phyloP scores from a whole-genome alignment of 192 early-diverging fungal species.

The Phycomyces blakesleeanus region DNA sequence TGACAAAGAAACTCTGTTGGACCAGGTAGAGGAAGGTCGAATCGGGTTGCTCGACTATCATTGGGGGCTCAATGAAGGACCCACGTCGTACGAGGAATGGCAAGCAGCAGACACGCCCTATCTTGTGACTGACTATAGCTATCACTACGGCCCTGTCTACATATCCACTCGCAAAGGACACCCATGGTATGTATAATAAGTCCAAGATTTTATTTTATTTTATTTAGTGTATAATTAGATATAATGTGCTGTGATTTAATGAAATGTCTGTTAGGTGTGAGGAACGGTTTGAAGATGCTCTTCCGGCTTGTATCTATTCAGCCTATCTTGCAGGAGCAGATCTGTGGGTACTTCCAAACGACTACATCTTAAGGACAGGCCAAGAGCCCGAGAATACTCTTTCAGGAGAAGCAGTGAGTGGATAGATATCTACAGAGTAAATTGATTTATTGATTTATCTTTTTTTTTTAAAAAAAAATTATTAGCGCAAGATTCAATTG shows the following conservation, averaged over 20 bases:
- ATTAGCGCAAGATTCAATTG: conserved; percentile 4
- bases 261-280: conserved; percentile 38
- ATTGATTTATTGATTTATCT: not conserved
- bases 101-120: conserved; percentile 28
- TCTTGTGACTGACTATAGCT: conserved; percentile 33
- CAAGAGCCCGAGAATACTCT: conserved; percentile 25
- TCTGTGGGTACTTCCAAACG: conserved; percentile 48
- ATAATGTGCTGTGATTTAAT: too few species aligned
- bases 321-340: conserved; percentile 49
- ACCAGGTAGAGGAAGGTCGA: conserved; percentile 15
- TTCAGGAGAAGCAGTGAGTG: conserved; percentile 34
- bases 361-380: conserved; percentile 37
- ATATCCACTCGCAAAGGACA: conserved; percentile 33
- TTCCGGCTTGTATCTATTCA: conserved; percentile 48
- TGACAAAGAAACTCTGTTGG: conserved; percentile 19
- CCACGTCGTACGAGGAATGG: conserved; percentile 40
- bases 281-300: conserved; percentile 52
- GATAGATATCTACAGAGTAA: not conserved
- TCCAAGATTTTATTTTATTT: too few species aligned
- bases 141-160: conserved; percentile 47
- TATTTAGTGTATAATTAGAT: too few species aligned
- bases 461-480: not conserved
- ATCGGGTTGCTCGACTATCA: conserved; percentile 34
- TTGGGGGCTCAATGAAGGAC: conserved; percentile 41
- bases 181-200: conserved; percentile 20